Evolutionary conservation across 257 asterid genomes (phyloP), one percentile per base, ranked within the genome.

Genomic region (Rhazya stricta): DNA sequence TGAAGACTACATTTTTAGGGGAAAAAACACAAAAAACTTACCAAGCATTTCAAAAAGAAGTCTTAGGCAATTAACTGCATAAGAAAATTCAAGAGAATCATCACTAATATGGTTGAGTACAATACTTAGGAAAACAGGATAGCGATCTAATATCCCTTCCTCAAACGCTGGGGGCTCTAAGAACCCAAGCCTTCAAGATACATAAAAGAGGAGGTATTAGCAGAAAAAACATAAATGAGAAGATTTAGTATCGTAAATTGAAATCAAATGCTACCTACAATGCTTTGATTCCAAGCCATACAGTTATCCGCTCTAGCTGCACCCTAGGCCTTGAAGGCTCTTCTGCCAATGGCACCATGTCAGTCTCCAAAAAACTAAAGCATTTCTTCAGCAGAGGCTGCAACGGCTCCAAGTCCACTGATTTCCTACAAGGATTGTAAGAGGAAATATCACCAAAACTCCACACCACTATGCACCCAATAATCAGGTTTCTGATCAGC

Each of bases 241-340:
- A 75, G 42, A 70, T 80, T 72, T 75, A 78, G 58, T 78, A 74
- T 72, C 27, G 67, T 74, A 76, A 76, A 84, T 78, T 73, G 65
- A 85, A 83, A 84, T 73, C 80, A 83, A 85, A 86, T 79, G 85
- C 83, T 84, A 85, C 99, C 86, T 92, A 94, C 99, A 94, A 78
- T 85, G 96, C 88, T 86, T 94, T 94, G 88, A 94, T 90, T 86
- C 99, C 98, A 83, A 94, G 95, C 99, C 99, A 94, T 80, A 94
- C 96, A 77, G 99, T 81, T 74, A 84, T 73, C 66, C 90, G 90
- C 76, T 94, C 98, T 86, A 92, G 86, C 82, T 92, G 94, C 77
- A 89, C 82, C 91, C 99, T 92, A 53, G 96, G 91, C 86, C 99
- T 89, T 76, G 91, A 81, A 83, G 86, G 67, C 79, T 80, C 89